phyloP scores from a whole-genome alignment of 148 eudicot species.

The Agrostemma githago region DNA sequence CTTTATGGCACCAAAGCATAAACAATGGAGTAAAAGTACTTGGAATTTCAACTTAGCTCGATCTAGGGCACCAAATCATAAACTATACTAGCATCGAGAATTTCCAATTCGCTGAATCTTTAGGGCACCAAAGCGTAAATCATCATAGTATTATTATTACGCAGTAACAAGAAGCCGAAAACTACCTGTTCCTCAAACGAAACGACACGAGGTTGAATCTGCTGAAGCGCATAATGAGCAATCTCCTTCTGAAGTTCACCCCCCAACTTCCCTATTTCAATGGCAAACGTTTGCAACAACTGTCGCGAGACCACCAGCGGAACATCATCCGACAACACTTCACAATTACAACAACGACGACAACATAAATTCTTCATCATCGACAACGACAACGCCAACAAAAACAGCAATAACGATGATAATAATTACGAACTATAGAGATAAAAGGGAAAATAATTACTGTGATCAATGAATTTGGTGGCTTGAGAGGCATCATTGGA shows the following conservation, averaged over 20 bases:
- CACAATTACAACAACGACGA: not conserved
- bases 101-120: not conserved
- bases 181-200: conserved; percentile 92
- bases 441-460: conserved; percentile 24
- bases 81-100: too few relatives aligned
- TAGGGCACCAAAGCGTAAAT: not conserved
- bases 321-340: conserved; percentile 87
- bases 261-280: conserved; percentile 69
- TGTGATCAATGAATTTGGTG: conserved; percentile 77
- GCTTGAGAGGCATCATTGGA: conserved; percentile 65
- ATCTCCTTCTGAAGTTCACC: conserved; percentile 83
- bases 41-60: too few relatives aligned
- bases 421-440: not conserved
- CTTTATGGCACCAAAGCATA: not conserved
- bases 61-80: too few relatives aligned
- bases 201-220: conserved; percentile 96
- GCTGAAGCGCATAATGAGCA: conserved; percentile 81
- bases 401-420: not conserved
- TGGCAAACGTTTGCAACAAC: conserved; percentile 77
- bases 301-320: conserved; percentile 91
- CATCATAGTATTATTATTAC: too few relatives aligned
- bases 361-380: not conserved
- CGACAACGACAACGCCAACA: not conserved
- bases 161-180: not conserved
- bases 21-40: too few relatives aligned